Evolutionary conservation across 352 stramenopile genomes (phyloP), one percentile per base, ranked within the genome.

Genomic region (Phytophthora pisi): DNA sequence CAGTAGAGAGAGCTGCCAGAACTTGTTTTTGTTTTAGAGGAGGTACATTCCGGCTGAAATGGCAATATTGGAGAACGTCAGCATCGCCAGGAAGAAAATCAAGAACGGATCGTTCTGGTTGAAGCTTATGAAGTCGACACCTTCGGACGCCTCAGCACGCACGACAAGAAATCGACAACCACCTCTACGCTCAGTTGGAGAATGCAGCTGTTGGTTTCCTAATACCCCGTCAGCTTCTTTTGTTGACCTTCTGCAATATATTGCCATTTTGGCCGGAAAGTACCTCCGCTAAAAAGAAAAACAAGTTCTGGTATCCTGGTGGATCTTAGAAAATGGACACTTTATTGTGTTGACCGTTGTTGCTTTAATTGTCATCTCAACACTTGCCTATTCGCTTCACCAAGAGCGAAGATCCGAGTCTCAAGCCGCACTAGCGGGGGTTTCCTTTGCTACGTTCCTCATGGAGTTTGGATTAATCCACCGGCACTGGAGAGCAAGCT

Each of bases 71-170:
- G 60, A 74, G 26, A 59, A 61, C 9, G 76, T 53, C 34, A 77
- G n/a, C 51, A 66, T 70, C 5, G 72, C 51, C 13, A 74, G 51
- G 16, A 81, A 84, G 23, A 79, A 57, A 20, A 75, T 57, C 16
- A 77, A 31, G 61, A 84, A 81, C 45, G 78, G 69, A 55, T 70
- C 55, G 42, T 66, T 57, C 40, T 66, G 56, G 16, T 64, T 26
- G 8, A 68, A 55, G 11, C 42, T 52, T 16, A 26, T 57, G 50
- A 64, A 58, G 34, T 70, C 46, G 13, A 79, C 55, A 9, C 62
- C 55, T 18, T 69, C 57, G 5, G 46, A 52, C 3, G 63, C 57
- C 42, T 79, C 72, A 79, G 18, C 1, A 67, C 23, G 24, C 64
- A 74, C 20, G 60, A 64, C 28, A 76, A 51, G 38, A 67, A 68